A percentile compares a stretch with the other conserved stretches of the same genome.
phyloP scores from a whole-genome alignment of 1,284 basidiomycete genomes.

The Tilletia indica region DNA sequence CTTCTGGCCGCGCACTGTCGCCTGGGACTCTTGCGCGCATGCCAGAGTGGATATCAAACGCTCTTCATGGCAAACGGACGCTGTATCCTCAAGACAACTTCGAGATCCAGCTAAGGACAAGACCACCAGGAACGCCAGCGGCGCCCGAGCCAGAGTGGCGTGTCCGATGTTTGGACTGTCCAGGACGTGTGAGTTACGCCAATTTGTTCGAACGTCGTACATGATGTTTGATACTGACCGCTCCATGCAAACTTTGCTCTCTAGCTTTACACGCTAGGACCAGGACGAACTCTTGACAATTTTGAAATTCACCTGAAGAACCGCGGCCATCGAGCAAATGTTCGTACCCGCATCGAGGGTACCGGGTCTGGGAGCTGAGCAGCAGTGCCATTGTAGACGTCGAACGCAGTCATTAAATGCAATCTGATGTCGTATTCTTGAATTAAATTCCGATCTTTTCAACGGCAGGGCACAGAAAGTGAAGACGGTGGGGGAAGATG shows the following conservation, averaged over 20 bases:
- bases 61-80: conserved; percentile 67
- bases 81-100: conserved; percentile 81
- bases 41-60: conserved; percentile 70
- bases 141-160: conserved; percentile 69
- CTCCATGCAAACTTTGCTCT: not conserved
- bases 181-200: conserved; percentile 70
- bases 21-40: conserved; percentile 19
- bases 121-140: conserved; percentile 29
- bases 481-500: too few species aligned
- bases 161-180: conserved; percentile 89
- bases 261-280: conserved; percentile 89
- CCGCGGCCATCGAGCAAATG: conserved; percentile 64
- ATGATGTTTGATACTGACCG: not conserved
- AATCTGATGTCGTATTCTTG: too few species aligned
- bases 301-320: conserved; percentile 90
- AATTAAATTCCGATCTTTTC: too few species aligned
- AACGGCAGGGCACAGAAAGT: too few species aligned
- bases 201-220: conserved; percentile 31
- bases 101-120: conserved; percentile 38
- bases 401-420: too few species aligned
- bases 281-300: conserved; percentile 81
- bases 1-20: not conserved
- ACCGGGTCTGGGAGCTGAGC: too few species aligned
- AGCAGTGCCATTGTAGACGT: too few species aligned
- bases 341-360: conserved; percentile 21